These are phyloP conservation scores for Beta lomatogona DNA, from an alignment of 179 eudicot species.

Conservation along the genomic window DNA sequence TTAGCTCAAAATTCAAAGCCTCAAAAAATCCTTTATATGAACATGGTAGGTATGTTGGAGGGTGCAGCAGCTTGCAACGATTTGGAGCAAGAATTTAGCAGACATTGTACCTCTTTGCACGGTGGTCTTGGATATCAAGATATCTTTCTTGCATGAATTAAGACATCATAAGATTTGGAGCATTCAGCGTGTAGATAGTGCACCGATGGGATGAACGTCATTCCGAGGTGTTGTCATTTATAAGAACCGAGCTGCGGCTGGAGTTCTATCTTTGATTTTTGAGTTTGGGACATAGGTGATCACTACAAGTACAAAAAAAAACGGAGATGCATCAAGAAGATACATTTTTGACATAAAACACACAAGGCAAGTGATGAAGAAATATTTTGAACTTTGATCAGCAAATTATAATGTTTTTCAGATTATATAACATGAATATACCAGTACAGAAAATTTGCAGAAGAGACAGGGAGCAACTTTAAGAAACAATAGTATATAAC, in stretches of 20 bases:
- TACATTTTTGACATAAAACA: not conserved
- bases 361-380: not conserved
- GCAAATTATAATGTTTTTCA: not conserved
- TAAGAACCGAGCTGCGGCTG: not conserved
- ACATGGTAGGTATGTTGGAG: not conserved
- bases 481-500: too few relatives aligned
- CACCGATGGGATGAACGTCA: not conserved
- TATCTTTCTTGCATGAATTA: slow-evolving; percentile 2
- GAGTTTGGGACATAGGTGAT: not conserved
- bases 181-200: not conserved
- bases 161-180: not conserved
- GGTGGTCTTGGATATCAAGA: not conserved
- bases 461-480: too few relatives aligned
- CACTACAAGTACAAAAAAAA: not conserved
- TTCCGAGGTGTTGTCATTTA: not conserved
- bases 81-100: too few relatives aligned
- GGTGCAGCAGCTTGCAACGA: not conserved
- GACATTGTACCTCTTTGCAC: not conserved
- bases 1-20: not conserved
- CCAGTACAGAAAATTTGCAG: too few relatives aligned
- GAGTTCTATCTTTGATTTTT: not conserved
- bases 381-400: not conserved
- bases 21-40: not conserved
- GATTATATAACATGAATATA: not conserved
- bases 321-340: not conserved